These are phyloP conservation scores for Sungouiozyma intestinalis DNA, from an alignment of 805 yeast species.

Conservation along the genomic window DNA sequence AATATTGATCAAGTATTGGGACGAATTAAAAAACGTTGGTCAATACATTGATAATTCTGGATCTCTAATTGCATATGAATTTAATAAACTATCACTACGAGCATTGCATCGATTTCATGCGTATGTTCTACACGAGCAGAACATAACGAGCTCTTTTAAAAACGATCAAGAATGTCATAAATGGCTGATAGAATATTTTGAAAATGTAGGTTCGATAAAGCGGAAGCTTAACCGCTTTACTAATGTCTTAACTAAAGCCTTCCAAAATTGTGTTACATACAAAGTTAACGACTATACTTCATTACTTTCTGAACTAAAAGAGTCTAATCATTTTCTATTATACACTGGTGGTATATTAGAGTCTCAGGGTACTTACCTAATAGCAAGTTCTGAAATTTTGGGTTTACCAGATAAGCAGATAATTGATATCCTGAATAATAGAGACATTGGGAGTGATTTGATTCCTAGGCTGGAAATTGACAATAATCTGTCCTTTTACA, in stretches of 20 bases:
- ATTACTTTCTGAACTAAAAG: constrained; percentile 47
- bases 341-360: constrained; percentile 61
- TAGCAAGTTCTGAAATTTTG: constrained; percentile 49
- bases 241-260: constrained; percentile 52
- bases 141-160: constrained; percentile 44
- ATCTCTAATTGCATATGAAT: constrained; percentile 67
- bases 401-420: constrained; percentile 35
- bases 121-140: constrained; percentile 62
- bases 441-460: constrained; percentile 43
- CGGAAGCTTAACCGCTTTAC: constrained; percentile 76
- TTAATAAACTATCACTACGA: constrained; percentile 52
- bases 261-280: constrained; percentile 62
- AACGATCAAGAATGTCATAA: constrained; percentile 36
- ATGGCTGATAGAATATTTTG: constrained; percentile 60
- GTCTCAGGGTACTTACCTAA: constrained; percentile 63
- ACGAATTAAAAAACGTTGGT: constrained; percentile 65
- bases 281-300: constrained; percentile 41
- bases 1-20: constrained; percentile 75
- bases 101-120: constrained; percentile 57
- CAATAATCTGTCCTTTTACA: constrained; percentile 20
- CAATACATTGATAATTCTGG: constrained; percentile 73
- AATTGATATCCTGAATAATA: constrained; percentile 34
- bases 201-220: constrained; percentile 63
- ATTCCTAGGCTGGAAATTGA: constrained; percentile 24
- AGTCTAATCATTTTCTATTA: constrained; percentile 64